A percentile compares a stretch with the other conserved stretches of the same genome.
These are phyloP conservation scores for Ceratobasidium papillatum DNA, from an alignment of 1,284 basidiomycete genomes.

Conservation along the genomic window DNA sequence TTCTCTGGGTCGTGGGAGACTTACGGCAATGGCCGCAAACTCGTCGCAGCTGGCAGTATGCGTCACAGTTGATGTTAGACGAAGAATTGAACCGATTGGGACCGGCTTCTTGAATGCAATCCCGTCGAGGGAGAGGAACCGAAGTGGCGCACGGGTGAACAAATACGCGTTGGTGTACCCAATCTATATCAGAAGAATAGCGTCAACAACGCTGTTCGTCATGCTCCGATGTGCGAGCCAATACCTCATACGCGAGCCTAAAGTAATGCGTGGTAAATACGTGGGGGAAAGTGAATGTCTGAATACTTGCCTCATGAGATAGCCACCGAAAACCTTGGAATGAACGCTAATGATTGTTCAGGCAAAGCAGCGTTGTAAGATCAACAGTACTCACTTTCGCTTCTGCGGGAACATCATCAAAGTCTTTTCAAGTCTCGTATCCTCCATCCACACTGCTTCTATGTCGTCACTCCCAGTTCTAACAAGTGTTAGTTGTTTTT, in stretches of 20 bases:
- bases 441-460: slow-evolving; percentile 71
- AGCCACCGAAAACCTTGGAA: slow-evolving; percentile 81
- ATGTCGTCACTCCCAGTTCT: slow-evolving; percentile 44
- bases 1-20: slow-evolving; percentile 47
- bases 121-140: slow-evolving; percentile 79
- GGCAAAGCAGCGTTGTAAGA: neutral
- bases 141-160: slow-evolving; percentile 72
- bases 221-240: neutral
- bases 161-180: slow-evolving; percentile 77
- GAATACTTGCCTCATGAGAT: slow-evolving; percentile 33
- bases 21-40: slow-evolving; percentile 63
- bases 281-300: neutral
- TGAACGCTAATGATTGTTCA: slow-evolving; percentile 63
- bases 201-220: neutral
- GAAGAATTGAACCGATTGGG: slow-evolving; percentile 80
- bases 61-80: slow-evolving; percentile 72
- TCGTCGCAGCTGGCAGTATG: slow-evolving; percentile 60
- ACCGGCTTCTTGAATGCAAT: slow-evolving; percentile 84
- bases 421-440: slow-evolving; percentile 70
- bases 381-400: slow-evolving; percentile 65
- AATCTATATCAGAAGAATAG: slow-evolving; percentile 57
- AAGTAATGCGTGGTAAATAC: slow-evolving; percentile 5
- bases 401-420: slow-evolving; percentile 88
- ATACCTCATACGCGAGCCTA: slow-evolving; percentile 68
- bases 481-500: neutral